Evolutionary conservation across 495 filamentous ascomycete genomes (phyloP), one percentile per base, ranked within the genome.

Genomic region (Aspergillus diversus): DNA sequence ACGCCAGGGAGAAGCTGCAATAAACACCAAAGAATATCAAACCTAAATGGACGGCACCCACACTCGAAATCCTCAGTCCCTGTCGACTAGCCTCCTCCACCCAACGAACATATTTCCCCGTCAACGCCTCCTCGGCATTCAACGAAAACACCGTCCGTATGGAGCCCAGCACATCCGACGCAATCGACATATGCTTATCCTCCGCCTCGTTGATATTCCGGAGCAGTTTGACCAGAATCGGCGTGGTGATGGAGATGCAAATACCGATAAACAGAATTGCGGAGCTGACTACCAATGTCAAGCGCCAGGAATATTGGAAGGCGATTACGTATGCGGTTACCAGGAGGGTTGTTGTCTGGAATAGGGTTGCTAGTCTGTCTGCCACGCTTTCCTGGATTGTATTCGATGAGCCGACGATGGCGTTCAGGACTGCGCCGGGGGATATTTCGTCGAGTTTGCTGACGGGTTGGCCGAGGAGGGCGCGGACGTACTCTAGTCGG

Each of bases 331-430:
- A 84, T 1, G 84, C 83, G 0, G 83, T 66, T 15, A 85, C 63
- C 16, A 87, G 79, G 27, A 81, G 77, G 5, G 78, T 72, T 32
- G 81, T 63, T 0, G 78, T 75, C 55, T 83, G 77, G 5, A 86
- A 73, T 34, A 81, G 75, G 7, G 83, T 66, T 2, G 80, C 81
- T 4, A 79, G 72, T 42, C 83, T 82, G 57, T 87, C 85, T 0
- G 88, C 89, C 42, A 92, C 86, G 37, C 88, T 87, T 34, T 84
- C 72, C 61, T 92, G 88, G 33, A 92, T 73, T 0, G 81, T 79
- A 61, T 89, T 90, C 17, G 86, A 84, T 2, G 83, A 82, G 3
- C 81, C 80, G 5, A 87, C 89, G 65, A 90, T 87, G 46, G 85
- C 83, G 21, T 83, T 83, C 13, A 83, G 83, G 11, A 76, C 71